Evolutionary conservation across 2,329 filamentous ascomycete species (phyloP), one percentile per base, ranked within the genome.

Genomic region (Myotisia sp.): DNA sequence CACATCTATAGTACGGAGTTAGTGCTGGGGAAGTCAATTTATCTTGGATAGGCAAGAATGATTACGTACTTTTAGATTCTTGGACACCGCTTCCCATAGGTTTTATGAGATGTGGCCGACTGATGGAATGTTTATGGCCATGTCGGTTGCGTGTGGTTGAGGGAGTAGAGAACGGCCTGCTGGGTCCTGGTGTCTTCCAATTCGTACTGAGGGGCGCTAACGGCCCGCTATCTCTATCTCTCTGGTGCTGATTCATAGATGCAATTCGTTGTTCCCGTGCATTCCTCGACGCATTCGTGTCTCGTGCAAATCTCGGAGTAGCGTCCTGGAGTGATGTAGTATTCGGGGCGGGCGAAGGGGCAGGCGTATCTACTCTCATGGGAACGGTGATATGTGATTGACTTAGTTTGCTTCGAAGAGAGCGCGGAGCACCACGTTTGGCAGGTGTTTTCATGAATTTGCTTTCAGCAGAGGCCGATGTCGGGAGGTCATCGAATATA

Each of bases 401-500:
- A 43, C 67, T 67, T 27, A 69, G 53, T 40, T 64, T 66, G 40
- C 58, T 62, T 26, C 66, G 61, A 24, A 71, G 49, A 22, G 72
- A 69, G 55, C 78, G 84, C 17, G 79, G 73, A 28, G 70, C 71
- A 13, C 78, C 76, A 35, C 71, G 70, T 29, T 71, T 74, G 24
- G 78, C 64, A 3, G 90, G 86, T 47, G 80, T 75, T 55, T 86
- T 92, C 41, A 85, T 67, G 50, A 74, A 98, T 47, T 74, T 80
- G 42, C 76, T 84, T 58, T 98, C 90, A 9, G 74, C 70, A 40
- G 79, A 74, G 8, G 70, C 74, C 10, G 86, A 94, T 0, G 86
- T 95, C 1, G 87, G 87, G 37, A 98, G 63, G 56, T 98, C 90
- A 53, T 98, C 90, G 53, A 98, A 95, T 2, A 71, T 76, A 46